phyloP scores from a whole-genome alignment of 306 rosid genomes.

The Trifolium repens region DNA sequence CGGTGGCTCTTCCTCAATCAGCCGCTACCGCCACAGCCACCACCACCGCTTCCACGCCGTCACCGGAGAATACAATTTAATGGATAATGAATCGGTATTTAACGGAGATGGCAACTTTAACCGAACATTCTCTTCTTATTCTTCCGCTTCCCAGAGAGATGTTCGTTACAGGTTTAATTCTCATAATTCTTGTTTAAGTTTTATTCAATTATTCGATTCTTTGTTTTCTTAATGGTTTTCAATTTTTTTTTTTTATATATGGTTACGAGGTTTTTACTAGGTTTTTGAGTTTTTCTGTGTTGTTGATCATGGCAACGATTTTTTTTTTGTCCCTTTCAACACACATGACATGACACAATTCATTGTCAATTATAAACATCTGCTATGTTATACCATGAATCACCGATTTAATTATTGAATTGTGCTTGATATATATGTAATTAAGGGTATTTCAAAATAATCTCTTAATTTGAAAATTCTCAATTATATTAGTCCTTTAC shows the following conservation, averaged over 20 bases:
- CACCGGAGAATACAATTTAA: slow-evolving; percentile 30
- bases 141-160: slow-evolving; percentile 70
- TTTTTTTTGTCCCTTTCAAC: background rate
- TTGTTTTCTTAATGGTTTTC: background rate
- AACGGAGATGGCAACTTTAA: slow-evolving; percentile 46
- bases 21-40: slow-evolving; percentile 11
- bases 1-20: slow-evolving; percentile 31
- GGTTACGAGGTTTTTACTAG: background rate
- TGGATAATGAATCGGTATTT: slow-evolving; percentile 50
- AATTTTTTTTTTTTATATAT: background rate
- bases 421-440: background rate
- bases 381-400: background rate
- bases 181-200: background rate
- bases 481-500: no score
- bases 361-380: background rate
- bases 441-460: background rate
- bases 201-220: background rate
- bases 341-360: background rate
- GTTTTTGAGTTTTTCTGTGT: background rate
- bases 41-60: background rate
- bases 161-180: slow-evolving; percentile 76
- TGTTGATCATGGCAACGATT: background rate
- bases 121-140: slow-evolving; percentile 44
- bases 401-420: background rate
- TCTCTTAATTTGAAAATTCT: background rate